Evolutionary conservation across 768 basidiomycete species (phyloP), one percentile per base, ranked within the genome.

Genomic region (Paxillus ammoniavirescens): DNA sequence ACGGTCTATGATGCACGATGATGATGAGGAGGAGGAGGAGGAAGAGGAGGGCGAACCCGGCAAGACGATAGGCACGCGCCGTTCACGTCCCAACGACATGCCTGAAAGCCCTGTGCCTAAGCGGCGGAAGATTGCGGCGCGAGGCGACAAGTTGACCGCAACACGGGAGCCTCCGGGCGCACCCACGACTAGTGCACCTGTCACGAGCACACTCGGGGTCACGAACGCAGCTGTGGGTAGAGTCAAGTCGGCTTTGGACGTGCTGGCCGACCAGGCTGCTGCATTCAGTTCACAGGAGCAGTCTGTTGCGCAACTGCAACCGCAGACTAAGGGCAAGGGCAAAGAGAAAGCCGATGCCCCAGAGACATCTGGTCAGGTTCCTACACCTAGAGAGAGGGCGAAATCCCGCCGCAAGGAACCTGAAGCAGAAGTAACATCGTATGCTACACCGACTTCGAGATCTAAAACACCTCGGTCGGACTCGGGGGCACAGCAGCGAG

Each of bases 211-310:
- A 21, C 30, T 26, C 17, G 55, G 28, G 17, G 37, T 12, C 4
- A 36, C 41, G 18, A 54, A 43, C 35, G 23, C 50, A n/a, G 52
- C 50, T 45, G 45, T 14, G 26, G 63, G 61, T 31, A 60, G 75
- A 45, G 68, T 77, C 43, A 72, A 69, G 55, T 81, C 81, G 55
- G 87, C 83, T 7, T 70, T 90, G 61, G 86, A 90, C 60, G 86
- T 90, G 8, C 71, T 89, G 33, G 88, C 87, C 1, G 86, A 88
- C 58, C 86, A 89, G 64, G 86, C 88, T 3, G 83, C 83, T 8
- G 81, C 71, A 14, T 79, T 80, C 66, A 68, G 73, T 65, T 64
- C 75, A 59, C 56, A 73, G 61, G 63, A 73, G 56, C 66, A 62
- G 50, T 15, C 57, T 5, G n/a, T 37, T 5, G 14, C 49, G 17